These are phyloP conservation scores for Yamadazyma membranifaciens DNA, from an alignment of 1,139 yeast species.

Conservation along the genomic window DNA sequence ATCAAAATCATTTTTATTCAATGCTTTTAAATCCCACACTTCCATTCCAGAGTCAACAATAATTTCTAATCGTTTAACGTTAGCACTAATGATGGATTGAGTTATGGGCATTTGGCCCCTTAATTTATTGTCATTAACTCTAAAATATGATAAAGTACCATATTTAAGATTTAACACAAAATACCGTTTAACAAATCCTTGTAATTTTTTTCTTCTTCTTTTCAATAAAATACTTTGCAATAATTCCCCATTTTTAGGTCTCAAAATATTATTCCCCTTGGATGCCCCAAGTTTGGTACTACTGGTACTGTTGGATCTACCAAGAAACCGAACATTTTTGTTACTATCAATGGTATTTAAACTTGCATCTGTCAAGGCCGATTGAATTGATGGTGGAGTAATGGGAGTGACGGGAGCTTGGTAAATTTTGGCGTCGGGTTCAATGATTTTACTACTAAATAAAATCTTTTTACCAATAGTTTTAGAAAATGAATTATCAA, in stretches of 20 bases:
- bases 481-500: constrained; percentile 89
- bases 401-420: not conserved
- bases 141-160: constrained; percentile 80
- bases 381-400: constrained; percentile 5
- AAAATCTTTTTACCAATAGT: constrained; percentile 78
- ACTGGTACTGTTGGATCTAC: not conserved
- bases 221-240: constrained; percentile 77
- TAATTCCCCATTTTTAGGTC: constrained; percentile 56
- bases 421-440: constrained; percentile 3
- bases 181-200: constrained; percentile 83
- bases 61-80: constrained; percentile 63
- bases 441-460: constrained; percentile 56
- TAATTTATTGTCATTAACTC: constrained; percentile 64
- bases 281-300: not conserved
- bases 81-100: constrained; percentile 78
- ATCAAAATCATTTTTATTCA: constrained; percentile 61
- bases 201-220: constrained; percentile 69
- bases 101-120: constrained; percentile 92
- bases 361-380: constrained; percentile 1
- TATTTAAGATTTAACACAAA: constrained; percentile 79
- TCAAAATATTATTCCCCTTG: constrained; percentile 18
- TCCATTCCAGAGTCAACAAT: constrained; percentile 95
- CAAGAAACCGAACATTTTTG: not conserved
- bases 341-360: not conserved
- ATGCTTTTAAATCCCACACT: constrained; percentile 83